These are phyloP conservation scores for Calonectria pseudoturangicola DNA, from an alignment of 2,329 filamentous ascomycete genomes.

Conservation along the genomic window DNA sequence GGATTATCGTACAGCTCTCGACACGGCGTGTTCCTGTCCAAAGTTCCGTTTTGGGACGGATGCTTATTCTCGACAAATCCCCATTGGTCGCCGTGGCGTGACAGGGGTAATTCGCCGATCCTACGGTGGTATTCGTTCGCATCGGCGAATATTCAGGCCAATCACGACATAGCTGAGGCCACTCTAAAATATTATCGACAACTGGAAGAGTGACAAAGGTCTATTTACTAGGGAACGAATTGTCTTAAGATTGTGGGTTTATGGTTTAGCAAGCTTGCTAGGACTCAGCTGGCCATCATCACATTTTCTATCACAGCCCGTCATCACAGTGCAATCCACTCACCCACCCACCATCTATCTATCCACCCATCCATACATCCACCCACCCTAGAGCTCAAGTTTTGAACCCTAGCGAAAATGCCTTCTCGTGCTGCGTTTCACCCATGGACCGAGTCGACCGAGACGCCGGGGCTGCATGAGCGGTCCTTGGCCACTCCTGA, in stretches of 20 bases:
- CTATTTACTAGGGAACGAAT: background rate
- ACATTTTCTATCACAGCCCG: background rate
- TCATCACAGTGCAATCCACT: background rate
- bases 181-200: constrained; percentile 7
- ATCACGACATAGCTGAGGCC: no score
- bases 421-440: constrained; percentile 23
- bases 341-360: background rate
- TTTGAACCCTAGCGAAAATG: constrained; percentile 12
- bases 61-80: background rate
- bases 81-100: background rate
- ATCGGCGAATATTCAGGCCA: constrained; percentile 17
- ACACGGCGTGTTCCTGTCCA: constrained; percentile 1
- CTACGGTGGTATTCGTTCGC: constrained; percentile 4
- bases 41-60: background rate
- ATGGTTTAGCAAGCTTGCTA: background rate
- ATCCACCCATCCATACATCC: background rate
- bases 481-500: constrained; percentile 34
- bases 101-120: constrained; percentile 13
- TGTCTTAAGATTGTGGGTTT: background rate
- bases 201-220: background rate
- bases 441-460: constrained; percentile 31
- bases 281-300: background rate
- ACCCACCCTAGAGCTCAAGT: background rate
- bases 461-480: background rate
- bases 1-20: background rate